Conservation (phyloP, 2,329 filamentous ascomycete species). For the Ambrosiella beaveri region DNA sequence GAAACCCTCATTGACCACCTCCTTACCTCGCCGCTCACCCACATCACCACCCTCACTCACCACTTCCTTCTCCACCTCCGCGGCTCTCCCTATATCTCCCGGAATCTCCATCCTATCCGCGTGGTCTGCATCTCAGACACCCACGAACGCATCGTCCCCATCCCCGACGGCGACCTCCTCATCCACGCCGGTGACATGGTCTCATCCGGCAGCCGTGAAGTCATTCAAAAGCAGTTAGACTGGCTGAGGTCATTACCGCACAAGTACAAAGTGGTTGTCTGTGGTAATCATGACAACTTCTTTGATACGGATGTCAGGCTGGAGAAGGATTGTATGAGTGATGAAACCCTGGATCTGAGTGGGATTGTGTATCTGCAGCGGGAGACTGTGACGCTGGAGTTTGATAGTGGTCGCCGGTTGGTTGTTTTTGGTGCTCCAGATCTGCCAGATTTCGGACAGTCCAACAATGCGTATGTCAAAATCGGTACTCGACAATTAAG, state of each 20-base stretch:
- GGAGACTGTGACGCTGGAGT: slow-evolving; percentile 41
- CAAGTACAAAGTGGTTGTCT: slow-evolving; percentile 61
- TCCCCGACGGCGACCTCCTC: slow-evolving; percentile 67
- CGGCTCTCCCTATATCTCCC: slow-evolving; percentile 37
- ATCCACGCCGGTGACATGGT: slow-evolving; percentile 85
- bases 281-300: slow-evolving; percentile 79
- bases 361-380: slow-evolving; percentile 55
- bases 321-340: slow-evolving; percentile 27
- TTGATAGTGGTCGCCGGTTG: slow-evolving; percentile 40
- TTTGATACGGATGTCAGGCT: slow-evolving; percentile 51
- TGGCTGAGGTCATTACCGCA: slow-evolving; percentile 66
- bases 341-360: slow-evolving; percentile 37
- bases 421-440: slow-evolving; percentile 69
- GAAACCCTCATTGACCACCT: slow-evolving; percentile 43
- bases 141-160: slow-evolving; percentile 43
- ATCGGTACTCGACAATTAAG: slow-evolving; percentile 22
- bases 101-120: slow-evolving; percentile 47
- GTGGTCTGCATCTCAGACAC: slow-evolving; percentile 87
- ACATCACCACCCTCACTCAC: slow-evolving; percentile 45
- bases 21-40: slow-evolving; percentile 50
- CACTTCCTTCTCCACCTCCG: slow-evolving; percentile 48
- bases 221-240: slow-evolving; percentile 69
- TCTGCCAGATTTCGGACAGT: slow-evolving; percentile 52
- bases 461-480: slow-evolving; percentile 9
- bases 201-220: slow-evolving; percentile 56